Conservation (phyloP, 352 stramenopile genomes). For the Phytophthora chlamydospora region DNA sequence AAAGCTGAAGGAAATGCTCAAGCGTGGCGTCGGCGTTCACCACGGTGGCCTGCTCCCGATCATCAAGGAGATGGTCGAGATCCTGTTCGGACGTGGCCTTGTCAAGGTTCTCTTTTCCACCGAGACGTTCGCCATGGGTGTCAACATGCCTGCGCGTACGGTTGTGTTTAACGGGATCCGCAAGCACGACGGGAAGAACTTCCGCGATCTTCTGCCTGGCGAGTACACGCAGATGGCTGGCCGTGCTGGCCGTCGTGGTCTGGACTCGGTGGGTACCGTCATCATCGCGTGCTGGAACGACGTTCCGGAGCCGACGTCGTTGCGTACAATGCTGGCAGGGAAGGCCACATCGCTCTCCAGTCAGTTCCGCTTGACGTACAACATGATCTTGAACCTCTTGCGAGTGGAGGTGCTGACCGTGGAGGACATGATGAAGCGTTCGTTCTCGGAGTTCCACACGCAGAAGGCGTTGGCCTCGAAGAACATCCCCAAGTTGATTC, state of each 20-base stretch:
- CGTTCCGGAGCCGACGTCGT: conserved; percentile 94
- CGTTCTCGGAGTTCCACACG: conserved; percentile 96
- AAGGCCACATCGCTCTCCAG: conserved; percentile 95
- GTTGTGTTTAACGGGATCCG: conserved; percentile 98
- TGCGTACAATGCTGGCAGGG: conserved; percentile 96
- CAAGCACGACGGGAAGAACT: conserved; percentile 97
- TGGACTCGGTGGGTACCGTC: conserved; percentile 97
- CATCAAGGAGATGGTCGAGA: conserved; percentile 99
- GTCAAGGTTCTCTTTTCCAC: conserved; percentile 99
- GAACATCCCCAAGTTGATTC: conserved; percentile 79
- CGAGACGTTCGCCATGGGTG: conserved; percentile 99
- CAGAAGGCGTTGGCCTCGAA: conserved; percentile 87
- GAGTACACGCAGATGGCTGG: conserved; percentile 98
- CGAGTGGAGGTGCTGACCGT: conserved; percentile 90
- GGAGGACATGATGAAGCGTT: conserved; percentile 98
- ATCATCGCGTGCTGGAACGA: conserved; percentile 98
- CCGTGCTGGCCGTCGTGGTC: conserved; percentile 95
- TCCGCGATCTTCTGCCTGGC: conserved; percentile 87
- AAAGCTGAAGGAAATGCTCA: conserved; percentile 96
- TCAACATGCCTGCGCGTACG: conserved; percentile 98
- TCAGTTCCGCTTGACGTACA: conserved; percentile 99
- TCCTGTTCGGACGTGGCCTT: conserved; percentile 96
- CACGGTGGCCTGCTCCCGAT: conserved; percentile 98
- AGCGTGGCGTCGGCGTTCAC: conserved; percentile 96
- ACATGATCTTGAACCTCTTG: conserved; percentile 98